Evolutionary conservation across 139 green algal species (phyloP).

Genomic region (Chlamydomonas incerta): DNA sequence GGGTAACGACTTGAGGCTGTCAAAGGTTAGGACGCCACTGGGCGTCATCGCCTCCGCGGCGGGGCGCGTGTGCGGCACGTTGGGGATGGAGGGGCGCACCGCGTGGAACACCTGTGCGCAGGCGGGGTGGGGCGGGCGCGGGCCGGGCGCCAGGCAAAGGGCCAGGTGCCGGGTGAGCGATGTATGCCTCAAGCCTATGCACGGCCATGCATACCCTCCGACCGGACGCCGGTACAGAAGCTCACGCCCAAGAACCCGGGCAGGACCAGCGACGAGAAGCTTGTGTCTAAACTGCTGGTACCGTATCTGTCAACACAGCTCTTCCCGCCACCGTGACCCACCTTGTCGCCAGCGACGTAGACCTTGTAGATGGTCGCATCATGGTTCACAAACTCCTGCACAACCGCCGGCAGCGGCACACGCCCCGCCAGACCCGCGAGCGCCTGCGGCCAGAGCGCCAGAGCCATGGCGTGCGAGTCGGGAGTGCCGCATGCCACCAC

Average conservation of each 20-base stretch:
- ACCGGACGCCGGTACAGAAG: no score
- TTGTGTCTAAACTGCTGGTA: no score
- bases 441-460: constrained; percentile 62
- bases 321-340: constrained; percentile 33
- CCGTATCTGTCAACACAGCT: no score
- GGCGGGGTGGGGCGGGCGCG: no score
- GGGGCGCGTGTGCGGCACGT: constrained; percentile 42
- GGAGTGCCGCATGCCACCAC: constrained; percentile 75
- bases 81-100: constrained; percentile 68
- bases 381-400: constrained; percentile 90
- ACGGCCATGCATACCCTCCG: no score
- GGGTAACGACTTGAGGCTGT: constrained; percentile 75
- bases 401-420: constrained; percentile 67
- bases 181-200: no score
- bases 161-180: no score
- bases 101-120: constrained; percentile 72
- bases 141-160: no score
- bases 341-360: constrained; percentile 76
- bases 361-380: constrained; percentile 80
- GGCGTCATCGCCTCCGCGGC: not conserved
- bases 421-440: constrained; percentile 22
- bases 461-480: constrained; percentile 80
- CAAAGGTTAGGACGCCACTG: constrained; percentile 59
- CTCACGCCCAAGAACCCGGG: no score
- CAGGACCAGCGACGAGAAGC: no score